Evolutionary conservation across 306 rosid species (phyloP).

Genomic region (Mucuna pruriens): DNA sequence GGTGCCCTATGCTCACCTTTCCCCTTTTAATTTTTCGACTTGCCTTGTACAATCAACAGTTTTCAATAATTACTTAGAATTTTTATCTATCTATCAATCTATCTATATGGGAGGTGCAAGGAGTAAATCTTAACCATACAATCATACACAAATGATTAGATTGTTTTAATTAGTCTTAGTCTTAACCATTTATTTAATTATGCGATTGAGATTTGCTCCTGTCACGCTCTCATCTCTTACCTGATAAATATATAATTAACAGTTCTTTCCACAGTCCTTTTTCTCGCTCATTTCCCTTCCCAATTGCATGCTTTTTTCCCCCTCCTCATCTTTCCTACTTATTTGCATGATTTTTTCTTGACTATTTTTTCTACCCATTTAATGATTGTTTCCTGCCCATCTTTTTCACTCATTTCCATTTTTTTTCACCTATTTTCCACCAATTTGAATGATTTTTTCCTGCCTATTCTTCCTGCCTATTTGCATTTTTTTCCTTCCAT

Average conservation of each 20-base stretch:
- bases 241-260: neutral
- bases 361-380: too few species aligned
- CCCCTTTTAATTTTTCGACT: neutral
- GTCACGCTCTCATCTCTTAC: neutral
- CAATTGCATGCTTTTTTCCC: neutral
- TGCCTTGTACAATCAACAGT: conserved; percentile 15
- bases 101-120: neutral
- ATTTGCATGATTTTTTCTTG: neutral
- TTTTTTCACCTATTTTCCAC: neutral
- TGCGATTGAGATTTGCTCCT: neutral
- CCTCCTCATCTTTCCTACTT: neutral
- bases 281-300: neutral
- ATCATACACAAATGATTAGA: neutral
- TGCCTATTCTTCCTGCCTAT: neutral
- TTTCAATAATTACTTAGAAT: neutral
- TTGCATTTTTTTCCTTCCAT: neutral
- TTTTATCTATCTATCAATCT: neutral
- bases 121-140: neutral
- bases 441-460: neutral
- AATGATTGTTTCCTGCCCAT: neutral
- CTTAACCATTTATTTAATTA: neutral
- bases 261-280: neutral
- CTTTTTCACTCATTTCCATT: neutral
- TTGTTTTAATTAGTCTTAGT: neutral
- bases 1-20: neutral